A percentile compares a stretch with the other conserved stretches of the same genome.
Evolutionary conservation across 805 yeast species (phyloP).

Genomic region (Starmerella lactis-condensi): DNA sequence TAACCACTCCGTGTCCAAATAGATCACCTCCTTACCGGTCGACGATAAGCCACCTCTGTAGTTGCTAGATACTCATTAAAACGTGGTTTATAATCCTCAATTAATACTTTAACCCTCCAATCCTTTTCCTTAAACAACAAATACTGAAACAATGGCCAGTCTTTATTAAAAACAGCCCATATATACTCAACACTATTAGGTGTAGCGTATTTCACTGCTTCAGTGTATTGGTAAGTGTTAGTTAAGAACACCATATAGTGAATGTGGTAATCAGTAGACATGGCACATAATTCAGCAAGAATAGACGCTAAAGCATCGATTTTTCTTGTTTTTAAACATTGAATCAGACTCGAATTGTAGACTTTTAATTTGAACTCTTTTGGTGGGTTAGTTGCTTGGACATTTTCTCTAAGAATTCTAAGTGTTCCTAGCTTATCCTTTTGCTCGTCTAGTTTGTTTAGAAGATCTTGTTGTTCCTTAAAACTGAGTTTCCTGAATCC

Average conservation of each 20-base stretch:
- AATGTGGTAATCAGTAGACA: not conserved
- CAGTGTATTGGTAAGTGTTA: slow-evolving; percentile 7
- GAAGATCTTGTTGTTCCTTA: slow-evolving; percentile 6
- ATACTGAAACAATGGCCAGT: slow-evolving; percentile 5
- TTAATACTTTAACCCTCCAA: slow-evolving; percentile 1
- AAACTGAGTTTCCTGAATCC: slow-evolving; percentile 5
- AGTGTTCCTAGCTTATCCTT: slow-evolving; percentile 2
- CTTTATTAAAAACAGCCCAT: slow-evolving; percentile 2
- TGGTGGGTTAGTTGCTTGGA: not conserved
- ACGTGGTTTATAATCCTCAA: slow-evolving; percentile 3
- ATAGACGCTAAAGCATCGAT: slow-evolving; percentile 4
- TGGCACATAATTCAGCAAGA: slow-evolving; percentile 3
- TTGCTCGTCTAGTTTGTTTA: slow-evolving; percentile 1
- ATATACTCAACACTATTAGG: slow-evolving; percentile 1
- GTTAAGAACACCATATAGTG: slow-evolving; percentile 3
- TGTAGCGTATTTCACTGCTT: slow-evolving; percentile 2
- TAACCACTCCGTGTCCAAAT: not conserved
- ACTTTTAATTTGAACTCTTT: slow-evolving; percentile 3
- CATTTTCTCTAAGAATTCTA: slow-evolving; percentile 9
- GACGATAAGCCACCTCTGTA: not conserved
- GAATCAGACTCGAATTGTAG: slow-evolving; percentile 5
- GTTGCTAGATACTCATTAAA: slow-evolving; percentile 1
- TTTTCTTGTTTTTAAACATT: slow-evolving; percentile 3
- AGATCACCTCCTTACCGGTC: too few relatives aligned
- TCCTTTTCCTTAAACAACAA: slow-evolving; percentile 1